Evolutionary conservation across 129 eudicot genomes (phyloP).

Genomic region (Tanacetum coccineum): DNA sequence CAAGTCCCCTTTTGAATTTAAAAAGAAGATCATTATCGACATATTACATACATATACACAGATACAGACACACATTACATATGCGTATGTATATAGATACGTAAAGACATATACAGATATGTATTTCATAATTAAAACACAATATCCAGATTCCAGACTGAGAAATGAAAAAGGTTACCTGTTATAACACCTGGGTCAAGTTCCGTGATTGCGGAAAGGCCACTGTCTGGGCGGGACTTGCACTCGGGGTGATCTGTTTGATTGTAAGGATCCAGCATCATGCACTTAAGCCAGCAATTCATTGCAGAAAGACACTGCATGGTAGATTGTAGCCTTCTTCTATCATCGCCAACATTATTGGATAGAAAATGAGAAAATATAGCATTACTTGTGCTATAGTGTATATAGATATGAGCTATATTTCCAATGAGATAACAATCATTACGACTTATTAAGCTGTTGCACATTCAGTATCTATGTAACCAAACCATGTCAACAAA

Average conservation of each 20-base stretch:
- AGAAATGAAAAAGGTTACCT: slow-evolving; percentile 39
- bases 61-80: background rate
- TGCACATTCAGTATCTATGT: slow-evolving; percentile 4
- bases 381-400: slow-evolving; percentile 25
- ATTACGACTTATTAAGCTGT: background rate
- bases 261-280: slow-evolving; percentile 83
- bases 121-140: background rate
- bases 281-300: slow-evolving; percentile 97
- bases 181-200: slow-evolving; percentile 94
- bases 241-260: slow-evolving; percentile 96
- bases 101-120: slow-evolving; percentile 1
- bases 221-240: slow-evolving; percentile 91
- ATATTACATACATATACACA: background rate
- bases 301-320: slow-evolving; percentile 94
- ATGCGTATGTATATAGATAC: background rate
- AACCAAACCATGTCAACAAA: background rate
- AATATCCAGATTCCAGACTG: too few relatives aligned
- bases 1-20: background rate
- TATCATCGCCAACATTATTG: slow-evolving; percentile 37
- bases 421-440: background rate
- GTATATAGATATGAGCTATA: background rate
- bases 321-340: slow-evolving; percentile 38
- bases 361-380: slow-evolving; percentile 30
- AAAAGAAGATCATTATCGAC: background rate
- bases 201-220: slow-evolving; percentile 98